Conservation (phyloP, 129 eudicot genomes). For the Chrysanthemum makinoi region DNA sequence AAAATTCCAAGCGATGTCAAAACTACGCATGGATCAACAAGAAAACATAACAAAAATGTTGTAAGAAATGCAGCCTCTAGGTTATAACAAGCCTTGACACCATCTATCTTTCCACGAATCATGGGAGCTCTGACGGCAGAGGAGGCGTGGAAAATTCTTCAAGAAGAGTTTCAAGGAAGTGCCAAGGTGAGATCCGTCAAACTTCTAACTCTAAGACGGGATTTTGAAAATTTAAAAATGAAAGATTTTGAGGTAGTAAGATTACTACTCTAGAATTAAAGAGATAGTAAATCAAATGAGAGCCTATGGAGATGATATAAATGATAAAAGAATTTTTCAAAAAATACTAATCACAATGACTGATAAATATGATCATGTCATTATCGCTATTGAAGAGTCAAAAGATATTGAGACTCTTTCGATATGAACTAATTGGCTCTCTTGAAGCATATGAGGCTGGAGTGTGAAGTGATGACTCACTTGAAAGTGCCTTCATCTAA, state of each 20-base stretch:
- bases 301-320: too few species aligned
- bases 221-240: neutral
- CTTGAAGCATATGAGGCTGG: neutral
- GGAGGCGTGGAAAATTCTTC: neutral
- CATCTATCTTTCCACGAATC: neutral
- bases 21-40: too few species aligned
- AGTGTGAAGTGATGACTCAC: too few species aligned
- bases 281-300: too few species aligned
- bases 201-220: neutral
- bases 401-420: neutral
- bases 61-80: neutral
- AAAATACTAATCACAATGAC: neutral
- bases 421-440: neutral
- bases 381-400: neutral
- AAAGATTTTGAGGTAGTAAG: neutral
- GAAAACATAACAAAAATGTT: too few species aligned
- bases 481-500: too few species aligned
- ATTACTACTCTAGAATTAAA: too few species aligned
- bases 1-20: too few species aligned
- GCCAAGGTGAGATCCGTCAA: slow-evolving; percentile 1
- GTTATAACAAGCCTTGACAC: neutral
- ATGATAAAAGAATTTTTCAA: too few species aligned
- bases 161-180: slow-evolving; percentile 1
- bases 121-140: neutral
- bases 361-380: neutral